Conservation (phyloP, 2,329 filamentous ascomycete genomes). For the Monascus ruber region DNA sequence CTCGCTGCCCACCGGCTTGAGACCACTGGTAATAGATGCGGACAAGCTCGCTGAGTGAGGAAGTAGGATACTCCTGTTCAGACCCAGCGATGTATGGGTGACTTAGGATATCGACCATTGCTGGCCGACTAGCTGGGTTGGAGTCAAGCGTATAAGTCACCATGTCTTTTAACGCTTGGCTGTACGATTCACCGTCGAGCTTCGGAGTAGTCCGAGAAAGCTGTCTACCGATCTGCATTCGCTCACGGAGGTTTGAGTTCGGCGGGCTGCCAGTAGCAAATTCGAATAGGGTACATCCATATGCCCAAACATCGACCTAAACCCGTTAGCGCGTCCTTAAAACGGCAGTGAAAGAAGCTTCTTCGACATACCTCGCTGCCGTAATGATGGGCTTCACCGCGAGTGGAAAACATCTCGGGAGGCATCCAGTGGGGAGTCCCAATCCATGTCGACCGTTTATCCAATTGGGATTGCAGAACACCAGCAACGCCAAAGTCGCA, state of each 20-base stretch:
- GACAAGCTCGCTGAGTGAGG: slow-evolving; percentile 34
- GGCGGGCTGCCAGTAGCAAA: slow-evolving; percentile 39
- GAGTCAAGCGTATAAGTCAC: slow-evolving; percentile 34
- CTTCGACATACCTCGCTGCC: slow-evolving; percentile 33
- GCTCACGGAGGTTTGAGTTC: slow-evolving; percentile 35
- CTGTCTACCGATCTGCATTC: slow-evolving; percentile 36
- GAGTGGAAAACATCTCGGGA: slow-evolving; percentile 43
- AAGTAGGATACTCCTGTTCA: slow-evolving; percentile 33
- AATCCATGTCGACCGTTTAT: slow-evolving; percentile 54
- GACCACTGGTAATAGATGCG: slow-evolving; percentile 39
- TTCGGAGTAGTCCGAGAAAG: slow-evolving; percentile 32
- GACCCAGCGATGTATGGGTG: slow-evolving; percentile 35
- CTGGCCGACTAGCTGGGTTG: slow-evolving; percentile 33
- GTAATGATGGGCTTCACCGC: slow-evolving; percentile 31
- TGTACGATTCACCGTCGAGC: slow-evolving; percentile 32
- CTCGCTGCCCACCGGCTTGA: slow-evolving; percentile 36
- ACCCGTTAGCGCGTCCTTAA: slow-evolving; percentile 3
- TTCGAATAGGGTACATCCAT: slow-evolving; percentile 39
- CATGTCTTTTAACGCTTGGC: slow-evolving; percentile 34
- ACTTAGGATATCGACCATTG: slow-evolving; percentile 35
- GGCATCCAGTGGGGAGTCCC: slow-evolving; percentile 59
- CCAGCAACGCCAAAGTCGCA: slow-evolving; percentile 57
- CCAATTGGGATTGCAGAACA: slow-evolving; percentile 47
- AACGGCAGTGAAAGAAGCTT: background rate
- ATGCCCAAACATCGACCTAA: slow-evolving; percentile 41